A percentile compares a stretch with the other conserved stretches of the same genome.
These are phyloP conservation scores for Trichoderma citrinoviride DNA, from an alignment of 2,329 filamentous ascomycete species.

Conservation along the genomic window DNA sequence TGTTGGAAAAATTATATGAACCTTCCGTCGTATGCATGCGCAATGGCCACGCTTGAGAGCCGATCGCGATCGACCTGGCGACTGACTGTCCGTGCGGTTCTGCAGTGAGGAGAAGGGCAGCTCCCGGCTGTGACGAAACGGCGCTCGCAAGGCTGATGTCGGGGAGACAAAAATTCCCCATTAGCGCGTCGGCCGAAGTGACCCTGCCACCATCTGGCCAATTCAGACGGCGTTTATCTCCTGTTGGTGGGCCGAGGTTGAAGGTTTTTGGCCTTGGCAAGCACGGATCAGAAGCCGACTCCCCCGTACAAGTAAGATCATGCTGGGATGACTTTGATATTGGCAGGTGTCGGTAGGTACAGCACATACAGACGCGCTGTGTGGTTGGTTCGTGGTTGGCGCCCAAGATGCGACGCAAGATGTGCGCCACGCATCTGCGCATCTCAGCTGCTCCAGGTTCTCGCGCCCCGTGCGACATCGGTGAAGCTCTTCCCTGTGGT, in stretches of 20 bases:
- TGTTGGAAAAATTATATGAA: no score
- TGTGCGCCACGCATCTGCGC: conserved; percentile 7
- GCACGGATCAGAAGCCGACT: conserved; percentile 20
- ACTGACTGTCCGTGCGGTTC: background rate
- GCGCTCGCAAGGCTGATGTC: conserved; percentile 10
- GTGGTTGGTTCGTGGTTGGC: background rate
- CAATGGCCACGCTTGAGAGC: background rate
- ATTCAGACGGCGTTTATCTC: conserved; percentile 14
- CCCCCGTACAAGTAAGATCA: background rate
- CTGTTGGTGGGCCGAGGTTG: conserved; percentile 4
- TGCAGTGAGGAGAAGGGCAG: background rate
- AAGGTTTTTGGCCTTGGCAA: conserved; percentile 21
- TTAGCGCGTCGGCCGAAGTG: conserved; percentile 13
- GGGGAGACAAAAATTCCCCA: conserved; percentile 9
- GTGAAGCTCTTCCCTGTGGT: background rate
- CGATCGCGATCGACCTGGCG: conserved; percentile 5
- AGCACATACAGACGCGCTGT: background rate
- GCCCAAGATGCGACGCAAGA: conserved; percentile 15
- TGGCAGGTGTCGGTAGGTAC: background rate
- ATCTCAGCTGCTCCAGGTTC: conserved; percentile 21
- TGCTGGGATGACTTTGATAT: background rate
- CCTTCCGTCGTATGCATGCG: background rate
- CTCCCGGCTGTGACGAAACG: background rate
- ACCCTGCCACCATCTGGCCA: background rate
- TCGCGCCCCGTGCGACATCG: conserved; percentile 7